Percentiles rank a stretch among this genome's conserved stretches.
Evolutionary conservation across 345 rosid species (phyloP).

Genomic region (Chamaenerion angustifolium): DNA sequence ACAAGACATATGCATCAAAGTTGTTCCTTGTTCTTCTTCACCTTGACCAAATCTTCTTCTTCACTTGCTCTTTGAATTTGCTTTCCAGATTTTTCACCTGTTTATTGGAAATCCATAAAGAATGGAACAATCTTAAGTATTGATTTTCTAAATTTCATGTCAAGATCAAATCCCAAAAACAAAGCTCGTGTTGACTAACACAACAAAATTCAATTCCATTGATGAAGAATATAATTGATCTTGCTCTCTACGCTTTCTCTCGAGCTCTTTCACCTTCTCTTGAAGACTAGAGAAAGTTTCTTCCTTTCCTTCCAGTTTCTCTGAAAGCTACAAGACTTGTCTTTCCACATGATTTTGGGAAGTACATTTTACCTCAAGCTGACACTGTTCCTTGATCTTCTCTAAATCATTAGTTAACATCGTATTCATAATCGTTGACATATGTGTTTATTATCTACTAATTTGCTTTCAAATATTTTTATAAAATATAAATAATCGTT

Average conservation of each 20-base stretch:
- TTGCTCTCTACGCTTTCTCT: constrained; percentile 47
- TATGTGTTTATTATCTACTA: no score
- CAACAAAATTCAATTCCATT: constrained; percentile 49
- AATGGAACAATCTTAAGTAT: no score
- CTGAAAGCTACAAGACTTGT: constrained; percentile 47
- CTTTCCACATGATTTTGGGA: constrained; percentile 45
- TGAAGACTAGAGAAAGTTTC: constrained; percentile 52
- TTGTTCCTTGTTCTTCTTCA: constrained; percentile 8
- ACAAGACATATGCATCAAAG: no score
- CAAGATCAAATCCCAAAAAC: no score
- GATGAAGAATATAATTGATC: constrained; percentile 40
- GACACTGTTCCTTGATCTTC: constrained; percentile 69
- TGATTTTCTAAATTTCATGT: no score
- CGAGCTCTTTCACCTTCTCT: constrained; percentile 71
- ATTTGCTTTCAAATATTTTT: no score
- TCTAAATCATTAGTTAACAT: no score
- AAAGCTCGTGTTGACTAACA: background rate
- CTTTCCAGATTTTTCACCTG: constrained; percentile 69
- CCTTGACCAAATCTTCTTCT: constrained; percentile 76
- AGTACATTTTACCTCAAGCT: constrained; percentile 34
- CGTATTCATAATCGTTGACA: no score
- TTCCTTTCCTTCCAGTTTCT: constrained; percentile 56
- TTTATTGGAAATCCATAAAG: background rate
- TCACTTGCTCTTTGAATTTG: constrained; percentile 44
- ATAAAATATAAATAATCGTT: no score